These are phyloP conservation scores for Lentithecium fluviatile DNA, from an alignment of 495 filamentous ascomycete species.

Conservation along the genomic window DNA sequence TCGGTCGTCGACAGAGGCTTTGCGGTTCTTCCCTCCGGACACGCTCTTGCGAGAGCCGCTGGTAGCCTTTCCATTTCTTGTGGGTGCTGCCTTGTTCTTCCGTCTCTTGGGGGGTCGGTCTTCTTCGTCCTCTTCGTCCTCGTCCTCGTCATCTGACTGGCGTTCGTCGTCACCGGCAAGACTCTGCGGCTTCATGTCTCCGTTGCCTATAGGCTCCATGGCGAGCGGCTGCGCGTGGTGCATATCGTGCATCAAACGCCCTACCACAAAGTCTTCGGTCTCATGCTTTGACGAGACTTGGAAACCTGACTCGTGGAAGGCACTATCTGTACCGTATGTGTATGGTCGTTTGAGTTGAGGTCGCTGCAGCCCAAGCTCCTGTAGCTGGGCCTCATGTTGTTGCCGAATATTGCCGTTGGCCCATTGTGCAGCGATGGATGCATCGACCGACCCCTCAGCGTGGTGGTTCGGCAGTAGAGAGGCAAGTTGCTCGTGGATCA, in stretches of 20 bases:
- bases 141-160: conserved; percentile 36
- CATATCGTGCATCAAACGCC: conserved; percentile 21
- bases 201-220: conserved; percentile 45
- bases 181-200: conserved; percentile 59
- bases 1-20: conserved; percentile 17
- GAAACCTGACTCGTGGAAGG: conserved; percentile 20
- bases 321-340: conserved; percentile 31
- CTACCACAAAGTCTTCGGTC: conserved; percentile 15
- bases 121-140: conserved; percentile 41
- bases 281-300: conserved; percentile 9
- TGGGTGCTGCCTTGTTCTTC: conserved; percentile 24
- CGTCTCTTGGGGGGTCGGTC: not conserved
- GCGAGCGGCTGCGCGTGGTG: conserved; percentile 1
- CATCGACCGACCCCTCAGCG: conserved; percentile 26
- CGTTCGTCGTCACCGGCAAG: conserved; percentile 11
- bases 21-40: conserved; percentile 2
- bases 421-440: conserved; percentile 27
- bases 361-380: conserved; percentile 9
- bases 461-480: conserved; percentile 24
- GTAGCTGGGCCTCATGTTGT: not conserved
- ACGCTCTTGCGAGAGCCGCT: not conserved
- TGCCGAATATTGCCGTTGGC: not conserved
- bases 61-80: conserved; percentile 25
- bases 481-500: conserved; percentile 24
- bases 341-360: conserved; percentile 18